These are phyloP conservation scores for Eucalyptus decipiens DNA, from an alignment of 345 rosid genomes.

Conservation along the genomic window DNA sequence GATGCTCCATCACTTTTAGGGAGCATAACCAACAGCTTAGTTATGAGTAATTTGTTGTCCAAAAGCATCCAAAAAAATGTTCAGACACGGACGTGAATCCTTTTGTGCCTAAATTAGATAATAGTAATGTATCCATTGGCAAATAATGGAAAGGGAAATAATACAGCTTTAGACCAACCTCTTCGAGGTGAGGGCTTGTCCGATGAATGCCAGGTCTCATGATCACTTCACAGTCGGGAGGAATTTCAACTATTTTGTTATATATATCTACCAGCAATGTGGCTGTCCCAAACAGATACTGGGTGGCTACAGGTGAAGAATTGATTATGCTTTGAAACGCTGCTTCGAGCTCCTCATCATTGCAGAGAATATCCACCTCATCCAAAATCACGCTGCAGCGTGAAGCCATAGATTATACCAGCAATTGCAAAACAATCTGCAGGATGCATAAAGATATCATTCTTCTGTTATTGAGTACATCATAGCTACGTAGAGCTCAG, in stretches of 20 bases:
- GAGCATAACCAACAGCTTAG: background rate
- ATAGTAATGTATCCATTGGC: background rate
- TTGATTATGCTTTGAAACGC: conserved; percentile 56
- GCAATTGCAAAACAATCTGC: background rate
- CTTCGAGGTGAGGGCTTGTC: conserved; percentile 67
- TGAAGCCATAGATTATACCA: background rate
- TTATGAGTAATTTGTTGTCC: background rate
- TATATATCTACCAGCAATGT: conserved; percentile 73
- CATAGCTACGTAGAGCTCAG: background rate
- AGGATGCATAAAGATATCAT: background rate
- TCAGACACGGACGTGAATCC: background rate
- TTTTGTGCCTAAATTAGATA: background rate
- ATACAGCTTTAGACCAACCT: conserved; percentile 32
- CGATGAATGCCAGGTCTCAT: conserved; percentile 95
- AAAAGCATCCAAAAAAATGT: background rate
- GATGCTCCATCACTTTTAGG: background rate
- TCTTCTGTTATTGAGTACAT: background rate
- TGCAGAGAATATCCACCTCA: conserved; percentile 82
- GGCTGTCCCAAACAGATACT: conserved; percentile 74
- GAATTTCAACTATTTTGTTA: conserved; percentile 71
- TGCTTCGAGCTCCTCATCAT: conserved; percentile 68
- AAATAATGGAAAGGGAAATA: background rate
- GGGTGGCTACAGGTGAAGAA: too few species aligned
- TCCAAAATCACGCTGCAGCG: conserved; percentile 70
- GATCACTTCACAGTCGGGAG: conserved; percentile 73